phyloP scores from a whole-genome alignment of 495 filamentous ascomycete genomes.

The Xylaria acuta region DNA sequence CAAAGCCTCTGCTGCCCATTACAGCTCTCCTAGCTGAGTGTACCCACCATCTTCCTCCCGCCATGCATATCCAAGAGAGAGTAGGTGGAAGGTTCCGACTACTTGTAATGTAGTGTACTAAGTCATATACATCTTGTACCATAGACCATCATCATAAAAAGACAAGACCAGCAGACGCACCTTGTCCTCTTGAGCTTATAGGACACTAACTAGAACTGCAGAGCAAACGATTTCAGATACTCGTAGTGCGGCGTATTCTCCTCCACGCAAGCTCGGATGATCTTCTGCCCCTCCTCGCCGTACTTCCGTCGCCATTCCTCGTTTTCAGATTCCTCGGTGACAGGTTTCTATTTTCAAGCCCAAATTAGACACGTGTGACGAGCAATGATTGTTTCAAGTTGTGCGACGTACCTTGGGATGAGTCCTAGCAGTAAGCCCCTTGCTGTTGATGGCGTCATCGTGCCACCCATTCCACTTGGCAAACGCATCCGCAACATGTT shows the following conservation, averaged over 20 bases:
- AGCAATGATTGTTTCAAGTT: not conserved
- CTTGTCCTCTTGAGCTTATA: not conserved
- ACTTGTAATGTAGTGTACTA: constrained; percentile 34
- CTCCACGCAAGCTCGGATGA: constrained; percentile 79
- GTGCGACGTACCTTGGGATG: constrained; percentile 61
- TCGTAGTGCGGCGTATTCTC: constrained; percentile 85
- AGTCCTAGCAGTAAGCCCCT: constrained; percentile 69
- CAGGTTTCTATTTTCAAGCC: constrained; percentile 40
- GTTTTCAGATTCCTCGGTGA: constrained; percentile 67
- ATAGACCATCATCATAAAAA: constrained; percentile 19
- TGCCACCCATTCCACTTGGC: constrained; percentile 98
- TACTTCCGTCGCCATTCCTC: constrained; percentile 82
- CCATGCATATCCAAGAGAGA: constrained; percentile 23
- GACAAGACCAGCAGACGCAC: constrained; percentile 1
- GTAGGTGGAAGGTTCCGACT: not conserved
- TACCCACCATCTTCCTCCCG: constrained; percentile 21
- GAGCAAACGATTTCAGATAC: constrained; percentile 87
- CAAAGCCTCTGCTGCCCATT: not conserved
- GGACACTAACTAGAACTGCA: constrained; percentile 54
- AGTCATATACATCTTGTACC: constrained; percentile 30
- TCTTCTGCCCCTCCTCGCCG: constrained; percentile 74
- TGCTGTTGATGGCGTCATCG: constrained; percentile 86
- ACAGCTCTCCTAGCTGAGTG: constrained; percentile 26
- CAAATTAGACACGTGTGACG: not conserved
- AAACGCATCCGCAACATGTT: constrained; percentile 70